phyloP scores from a whole-genome alignment of 179 eudicot species.

The Sideroxylon spinosum region DNA sequence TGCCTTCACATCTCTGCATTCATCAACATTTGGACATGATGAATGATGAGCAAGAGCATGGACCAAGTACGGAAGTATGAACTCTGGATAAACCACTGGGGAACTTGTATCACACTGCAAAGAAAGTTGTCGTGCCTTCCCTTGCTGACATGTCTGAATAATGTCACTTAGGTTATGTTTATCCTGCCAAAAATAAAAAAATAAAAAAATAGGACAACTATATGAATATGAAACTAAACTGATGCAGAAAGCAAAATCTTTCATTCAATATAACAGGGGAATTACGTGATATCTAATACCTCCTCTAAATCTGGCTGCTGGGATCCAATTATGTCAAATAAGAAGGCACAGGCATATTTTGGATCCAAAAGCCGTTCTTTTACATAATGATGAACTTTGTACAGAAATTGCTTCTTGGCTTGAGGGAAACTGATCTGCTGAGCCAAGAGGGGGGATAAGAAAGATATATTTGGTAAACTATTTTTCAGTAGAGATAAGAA shows the following conservation, averaged over 20 bases:
- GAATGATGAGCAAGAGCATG: conserved; percentile 92
- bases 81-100: conserved; percentile 64
- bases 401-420: conserved; percentile 69
- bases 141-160: conserved; percentile 80
- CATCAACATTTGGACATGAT: conserved; percentile 64
- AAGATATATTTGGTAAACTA: neutral
- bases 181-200: conserved; percentile 45
- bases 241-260: neutral
- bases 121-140: conserved; percentile 67
- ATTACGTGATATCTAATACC: conserved; percentile 39
- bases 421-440: conserved; percentile 65
- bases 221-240: neutral
- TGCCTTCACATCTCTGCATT: conserved; percentile 70
- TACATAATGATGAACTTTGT: conserved; percentile 89
- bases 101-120: conserved; percentile 57
- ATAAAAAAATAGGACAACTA: neutral
- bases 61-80: conserved; percentile 68
- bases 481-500: neutral
- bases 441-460: conserved; percentile 12
- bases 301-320: conserved; percentile 55
- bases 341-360: conserved; percentile 86
- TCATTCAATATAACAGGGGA: neutral
- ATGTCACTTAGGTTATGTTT: conserved; percentile 63
- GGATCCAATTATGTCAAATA: conserved; percentile 52
- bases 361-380: conserved; percentile 89